Conservation (phyloP, 1,284 basidiomycete species). For the Tylopilus sp. region DNA sequence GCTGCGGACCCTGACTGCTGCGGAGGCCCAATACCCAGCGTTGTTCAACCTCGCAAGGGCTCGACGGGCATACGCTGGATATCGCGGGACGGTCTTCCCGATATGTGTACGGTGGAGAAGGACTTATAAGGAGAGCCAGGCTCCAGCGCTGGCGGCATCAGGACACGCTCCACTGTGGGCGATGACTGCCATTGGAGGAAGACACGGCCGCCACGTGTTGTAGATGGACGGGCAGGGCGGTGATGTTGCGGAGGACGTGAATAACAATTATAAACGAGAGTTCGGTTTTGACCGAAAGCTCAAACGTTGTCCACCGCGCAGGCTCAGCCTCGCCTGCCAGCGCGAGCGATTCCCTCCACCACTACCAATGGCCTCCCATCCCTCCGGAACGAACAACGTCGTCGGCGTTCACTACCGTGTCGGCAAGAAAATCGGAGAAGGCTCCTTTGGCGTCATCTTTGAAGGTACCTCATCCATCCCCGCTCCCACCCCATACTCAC, state of each 20-base stretch:
- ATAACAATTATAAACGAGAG: conserved; percentile 1
- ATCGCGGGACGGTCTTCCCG: conserved; percentile 42
- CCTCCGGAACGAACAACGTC: conserved; percentile 58
- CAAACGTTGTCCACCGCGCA: not conserved
- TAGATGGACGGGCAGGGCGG: conserved; percentile 36
- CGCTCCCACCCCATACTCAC: not conserved
- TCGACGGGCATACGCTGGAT: too few relatives aligned
- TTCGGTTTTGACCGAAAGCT: conserved; percentile 31
- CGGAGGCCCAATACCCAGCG: conserved; percentile 47
- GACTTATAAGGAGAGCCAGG: not conserved
- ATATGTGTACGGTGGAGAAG: not conserved
- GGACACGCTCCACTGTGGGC: not conserved
- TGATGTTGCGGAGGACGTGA: conserved; percentile 16
- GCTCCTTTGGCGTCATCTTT: conserved; percentile 80
- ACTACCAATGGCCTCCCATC: conserved; percentile 39
- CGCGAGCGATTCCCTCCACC: conserved; percentile 7
- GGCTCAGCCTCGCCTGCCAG: conserved; percentile 21
- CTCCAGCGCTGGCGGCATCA: conserved; percentile 2
- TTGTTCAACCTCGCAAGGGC: too few relatives aligned
- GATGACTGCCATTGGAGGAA: conserved; percentile 1
- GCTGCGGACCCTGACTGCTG: too few relatives aligned
- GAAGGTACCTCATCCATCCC: conserved; percentile 47
- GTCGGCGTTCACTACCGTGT: conserved; percentile 75
- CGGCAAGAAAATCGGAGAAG: conserved; percentile 85
- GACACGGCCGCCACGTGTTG: conserved; percentile 38